Conservation (phyloP, 176 grass and related monocot species). For the Carex littledalei region DNA sequence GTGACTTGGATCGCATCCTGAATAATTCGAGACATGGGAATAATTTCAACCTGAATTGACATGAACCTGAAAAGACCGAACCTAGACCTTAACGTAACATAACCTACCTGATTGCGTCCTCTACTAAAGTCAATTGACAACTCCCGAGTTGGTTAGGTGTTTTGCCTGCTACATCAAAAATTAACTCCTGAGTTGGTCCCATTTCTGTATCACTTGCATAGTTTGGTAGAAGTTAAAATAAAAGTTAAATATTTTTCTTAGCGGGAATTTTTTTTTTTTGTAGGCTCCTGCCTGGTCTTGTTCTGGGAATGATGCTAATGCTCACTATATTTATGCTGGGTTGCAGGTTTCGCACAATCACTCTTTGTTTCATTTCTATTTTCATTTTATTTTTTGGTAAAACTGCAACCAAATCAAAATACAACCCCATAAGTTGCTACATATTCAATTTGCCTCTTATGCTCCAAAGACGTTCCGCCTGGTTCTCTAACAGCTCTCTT, state of each 20-base stretch:
- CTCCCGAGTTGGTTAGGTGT: background rate
- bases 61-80: background rate
- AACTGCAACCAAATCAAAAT: background rate
- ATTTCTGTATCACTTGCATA: background rate
- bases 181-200: background rate
- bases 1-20: background rate
- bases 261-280: background rate
- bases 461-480: background rate
- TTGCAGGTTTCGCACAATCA: conserved; percentile 52
- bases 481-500: background rate
- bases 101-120: background rate
- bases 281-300: conserved; percentile 90
- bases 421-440: background rate
- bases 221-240: background rate
- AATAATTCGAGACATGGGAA: background rate
- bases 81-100: background rate
- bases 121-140: background rate
- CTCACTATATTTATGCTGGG: conserved; percentile 66
- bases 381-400: background rate
- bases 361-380: conserved; percentile 13
- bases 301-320: conserved; percentile 41
- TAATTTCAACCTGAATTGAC: background rate
- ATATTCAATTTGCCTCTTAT: background rate
- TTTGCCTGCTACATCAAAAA: no score
- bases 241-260: background rate